Percentiles rank a stretch among this genome's conserved stretches.
phyloP scores from a whole-genome alignment of 2,329 filamentous ascomycete species.

The Scedosporium boydii region DNA sequence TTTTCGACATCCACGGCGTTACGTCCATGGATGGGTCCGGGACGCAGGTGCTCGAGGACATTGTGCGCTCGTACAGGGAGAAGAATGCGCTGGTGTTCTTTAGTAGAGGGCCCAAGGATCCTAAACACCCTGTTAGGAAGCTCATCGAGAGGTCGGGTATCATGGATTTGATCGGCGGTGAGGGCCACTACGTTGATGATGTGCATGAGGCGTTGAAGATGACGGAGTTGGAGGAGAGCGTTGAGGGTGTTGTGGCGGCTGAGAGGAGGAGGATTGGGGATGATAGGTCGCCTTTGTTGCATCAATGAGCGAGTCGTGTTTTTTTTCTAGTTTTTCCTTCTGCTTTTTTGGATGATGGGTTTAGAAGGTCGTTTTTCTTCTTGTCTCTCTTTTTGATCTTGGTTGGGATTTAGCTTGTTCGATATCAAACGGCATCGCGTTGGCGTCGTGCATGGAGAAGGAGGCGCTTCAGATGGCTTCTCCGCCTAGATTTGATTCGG shows the following conservation, averaged over 20 bases:
- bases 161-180: conserved; percentile 70
- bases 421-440: background rate
- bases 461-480: background rate
- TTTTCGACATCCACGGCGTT: conserved; percentile 97
- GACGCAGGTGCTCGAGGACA: conserved; percentile 83
- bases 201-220: conserved; percentile 77
- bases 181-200: conserved; percentile 66
- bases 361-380: background rate
- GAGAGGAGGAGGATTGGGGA: background rate
- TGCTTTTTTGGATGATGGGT: background rate
- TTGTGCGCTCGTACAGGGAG: conserved; percentile 71
- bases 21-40: conserved; percentile 90
- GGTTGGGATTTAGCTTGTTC: background rate
- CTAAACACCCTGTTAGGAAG: conserved; percentile 51
- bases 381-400: background rate
- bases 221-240: conserved; percentile 61
- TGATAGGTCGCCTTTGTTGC: background rate
- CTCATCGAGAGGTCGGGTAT: conserved; percentile 76
- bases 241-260: conserved; percentile 11
- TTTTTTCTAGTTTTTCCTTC: too few relatives aligned
- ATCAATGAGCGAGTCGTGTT: background rate
- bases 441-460: background rate
- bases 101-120: conserved; percentile 41
- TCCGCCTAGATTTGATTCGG: background rate
- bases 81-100: conserved; percentile 72